phyloP scores from a whole-genome alignment of 805 yeast genomes.

The Starmera pachycereana region DNA sequence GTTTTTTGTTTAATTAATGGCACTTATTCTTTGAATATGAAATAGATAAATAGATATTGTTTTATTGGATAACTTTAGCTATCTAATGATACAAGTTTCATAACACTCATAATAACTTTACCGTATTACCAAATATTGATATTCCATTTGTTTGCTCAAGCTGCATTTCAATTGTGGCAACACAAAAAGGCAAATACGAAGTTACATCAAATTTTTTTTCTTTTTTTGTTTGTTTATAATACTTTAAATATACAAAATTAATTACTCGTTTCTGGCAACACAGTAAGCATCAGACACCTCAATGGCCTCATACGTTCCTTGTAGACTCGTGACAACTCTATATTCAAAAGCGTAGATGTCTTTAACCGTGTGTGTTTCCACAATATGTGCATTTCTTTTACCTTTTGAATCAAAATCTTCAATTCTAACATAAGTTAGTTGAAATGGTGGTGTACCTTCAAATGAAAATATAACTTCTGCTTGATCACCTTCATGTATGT shows the following conservation, averaged over 20 bases:
- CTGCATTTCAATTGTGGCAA: no score
- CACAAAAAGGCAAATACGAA: no score
- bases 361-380: conserved; percentile 45
- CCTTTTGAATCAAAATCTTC: conserved; percentile 33
- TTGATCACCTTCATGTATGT: conserved; percentile 90
- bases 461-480: conserved; percentile 79
- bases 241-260: background rate
- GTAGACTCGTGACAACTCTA: conserved; percentile 66
- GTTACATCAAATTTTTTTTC: no score
- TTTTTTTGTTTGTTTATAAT: no score
- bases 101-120: no score
- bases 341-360: conserved; percentile 64
- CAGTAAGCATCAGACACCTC: conserved; percentile 85
- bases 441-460: conserved; percentile 85
- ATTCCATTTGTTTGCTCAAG: no score
- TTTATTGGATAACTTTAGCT: no score
- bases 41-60: no score
- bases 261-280: conserved; percentile 30
- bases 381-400: conserved; percentile 42
- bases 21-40: no score
- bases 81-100: no score
- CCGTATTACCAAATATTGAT: no score
- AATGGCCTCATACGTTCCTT: conserved; percentile 91
- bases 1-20: no score
- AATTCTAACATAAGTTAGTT: conserved; percentile 73